Evolutionary conservation across 805 yeast genomes (phyloP), one percentile per base, ranked within the genome.

Genomic region (Komagataella populi): DNA sequence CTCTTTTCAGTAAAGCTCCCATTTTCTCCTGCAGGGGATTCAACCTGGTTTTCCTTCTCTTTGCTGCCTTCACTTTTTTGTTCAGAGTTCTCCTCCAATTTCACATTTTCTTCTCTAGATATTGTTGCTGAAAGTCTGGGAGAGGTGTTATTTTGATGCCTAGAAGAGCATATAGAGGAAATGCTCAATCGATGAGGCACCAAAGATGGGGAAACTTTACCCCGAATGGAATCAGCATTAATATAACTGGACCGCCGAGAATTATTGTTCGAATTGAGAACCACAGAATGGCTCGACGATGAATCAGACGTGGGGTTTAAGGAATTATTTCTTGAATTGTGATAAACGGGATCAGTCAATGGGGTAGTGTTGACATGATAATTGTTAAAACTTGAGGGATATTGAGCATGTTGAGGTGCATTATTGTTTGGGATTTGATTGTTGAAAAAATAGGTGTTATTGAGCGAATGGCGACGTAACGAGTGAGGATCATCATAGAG

Each of bases 401-500:
- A 30, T 10, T 30, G 39, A 5, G 39, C n/a, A 30, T 30, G 39
- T 8, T 30, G 39, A 53, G n/a, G 16, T 50, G 39, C 30, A 56
- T 16, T 50, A 58, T 12, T 53, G 54, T 18, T 52, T 58, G 14
- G 52, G 55, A 16, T 44, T 51, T 7, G 49, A 51, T 36, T 43
- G 20, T 22, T 48, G 52, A 45, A 7, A 51, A 39, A 12, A 55
- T 14, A 22, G 47, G 30, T 47, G 61, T 18, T 49, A 56, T 44
- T 51, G 59, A 49, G 49, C 52, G 54, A 22, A 49, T 50, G 22
- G 16, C 16, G 36, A 48, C 47, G 47, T 20, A 30, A 30, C 14
- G 39, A 30, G 39, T 30, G 39, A 10, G 39, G 39, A 30, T 30
- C 39, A 10, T 30, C 39, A 30, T 30, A 30, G 14, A 30, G 39